A percentile compares a stretch with the other conserved stretches of the same genome.
Conservation (phyloP, 768 basidiomycete species). For the Dioszegia crocea region DNA sequence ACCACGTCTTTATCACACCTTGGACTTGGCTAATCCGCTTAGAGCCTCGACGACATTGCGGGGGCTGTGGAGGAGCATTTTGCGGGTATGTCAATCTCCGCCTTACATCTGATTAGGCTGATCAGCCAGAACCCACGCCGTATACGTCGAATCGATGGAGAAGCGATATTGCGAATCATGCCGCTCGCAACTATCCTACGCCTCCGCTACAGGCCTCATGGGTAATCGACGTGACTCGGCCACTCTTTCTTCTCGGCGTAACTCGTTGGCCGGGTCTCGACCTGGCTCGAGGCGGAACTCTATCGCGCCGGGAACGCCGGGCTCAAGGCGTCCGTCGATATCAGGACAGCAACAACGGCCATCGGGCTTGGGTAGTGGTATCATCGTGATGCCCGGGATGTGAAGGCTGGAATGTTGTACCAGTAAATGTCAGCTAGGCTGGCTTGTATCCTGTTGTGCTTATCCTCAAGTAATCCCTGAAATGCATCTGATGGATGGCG, state of each 20-base stretch:
- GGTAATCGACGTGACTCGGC: conserved; percentile 10
- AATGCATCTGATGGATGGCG: no score
- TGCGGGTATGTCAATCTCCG: conserved; percentile 27
- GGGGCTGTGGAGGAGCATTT: conserved; percentile 48
- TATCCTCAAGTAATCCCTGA: no score
- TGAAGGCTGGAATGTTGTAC: no score
- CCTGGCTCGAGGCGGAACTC: conserved; percentile 5
- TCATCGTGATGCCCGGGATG: not conserved
- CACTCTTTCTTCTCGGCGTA: not conserved
- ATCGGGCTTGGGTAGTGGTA: not conserved
- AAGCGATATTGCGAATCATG: conserved; percentile 44
- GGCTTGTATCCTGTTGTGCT: no score
- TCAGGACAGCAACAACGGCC: not conserved
- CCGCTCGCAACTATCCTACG: conserved; percentile 36
- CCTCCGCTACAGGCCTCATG: conserved; percentile 29
- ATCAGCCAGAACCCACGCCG: conserved; percentile 23
- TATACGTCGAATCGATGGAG: conserved; percentile 34
- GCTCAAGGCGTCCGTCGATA: conserved; percentile 7
- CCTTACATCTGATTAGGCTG: not conserved
- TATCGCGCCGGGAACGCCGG: not conserved
- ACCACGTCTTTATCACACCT: conserved; percentile 13
- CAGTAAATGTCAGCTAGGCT: no score
- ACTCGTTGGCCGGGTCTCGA: not conserved
- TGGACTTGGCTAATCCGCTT: not conserved
- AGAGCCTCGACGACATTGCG: conserved; percentile 46